Percentiles rank a stretch among this genome's conserved stretches.
Evolutionary conservation across 2,329 filamentous ascomycete species (phyloP).

Genomic region (Biscogniauxia mediterranea): DNA sequence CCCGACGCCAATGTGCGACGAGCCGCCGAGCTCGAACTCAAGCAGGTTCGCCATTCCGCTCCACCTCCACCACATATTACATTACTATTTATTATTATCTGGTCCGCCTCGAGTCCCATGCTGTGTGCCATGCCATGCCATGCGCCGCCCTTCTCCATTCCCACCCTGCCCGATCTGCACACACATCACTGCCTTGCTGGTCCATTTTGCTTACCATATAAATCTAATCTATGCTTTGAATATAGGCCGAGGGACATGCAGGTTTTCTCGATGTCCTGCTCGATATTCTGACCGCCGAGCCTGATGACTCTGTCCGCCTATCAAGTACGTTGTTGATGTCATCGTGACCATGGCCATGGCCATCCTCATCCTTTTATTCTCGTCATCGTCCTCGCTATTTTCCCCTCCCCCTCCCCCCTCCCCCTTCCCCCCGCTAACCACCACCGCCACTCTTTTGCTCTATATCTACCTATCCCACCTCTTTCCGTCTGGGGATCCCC

Average conservation of each 20-base stretch:
- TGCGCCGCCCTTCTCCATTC: neutral
- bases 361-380: no score
- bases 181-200: neutral
- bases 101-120: neutral
- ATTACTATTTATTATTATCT: neutral
- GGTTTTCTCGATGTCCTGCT: constrained; percentile 90
- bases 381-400: no score
- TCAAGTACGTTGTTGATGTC: constrained; percentile 65
- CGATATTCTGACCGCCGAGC: constrained; percentile 86
- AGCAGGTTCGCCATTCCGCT: constrained; percentile 59
- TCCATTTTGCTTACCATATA: neutral
- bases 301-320: constrained; percentile 78
- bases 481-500: no score
- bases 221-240: constrained; percentile 6
- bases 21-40: constrained; percentile 76
- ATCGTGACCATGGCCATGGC: no score
- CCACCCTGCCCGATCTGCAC: neutral
- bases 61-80: constrained; percentile 1
- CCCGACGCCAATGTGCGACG: constrained; percentile 72
- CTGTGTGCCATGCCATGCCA: neutral
- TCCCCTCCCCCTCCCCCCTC: no score
- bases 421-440: no score
- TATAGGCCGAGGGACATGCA: constrained; percentile 81
- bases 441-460: no score
- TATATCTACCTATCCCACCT: no score